phyloP scores from a whole-genome alignment of 164 flowering plant species.

The Stephania cephalantha region DNA sequence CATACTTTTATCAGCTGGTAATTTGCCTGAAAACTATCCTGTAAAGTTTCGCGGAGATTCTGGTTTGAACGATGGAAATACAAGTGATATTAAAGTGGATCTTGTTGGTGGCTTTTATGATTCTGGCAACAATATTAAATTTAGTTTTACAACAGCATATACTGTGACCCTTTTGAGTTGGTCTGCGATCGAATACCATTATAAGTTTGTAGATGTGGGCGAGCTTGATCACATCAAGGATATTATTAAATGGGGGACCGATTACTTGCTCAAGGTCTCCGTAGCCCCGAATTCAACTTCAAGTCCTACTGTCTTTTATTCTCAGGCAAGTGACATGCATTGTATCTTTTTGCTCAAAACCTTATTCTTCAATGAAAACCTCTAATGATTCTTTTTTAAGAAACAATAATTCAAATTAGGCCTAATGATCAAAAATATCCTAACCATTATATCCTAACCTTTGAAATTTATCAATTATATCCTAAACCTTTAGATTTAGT shows the following conservation, averaged over 20 bases:
- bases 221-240: conserved; percentile 57
- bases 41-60: conserved; percentile 49
- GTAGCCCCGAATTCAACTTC: conserved; percentile 25
- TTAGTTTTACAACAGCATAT: conserved; percentile 54
- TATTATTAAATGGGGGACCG: conserved; percentile 69
- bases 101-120: conserved; percentile 74
- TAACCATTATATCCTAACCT: too few species aligned
- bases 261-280: conserved; percentile 57
- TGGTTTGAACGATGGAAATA: conserved; percentile 49
- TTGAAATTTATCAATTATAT: too few species aligned
- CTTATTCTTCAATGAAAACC: background rate
- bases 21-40: conserved; percentile 29
- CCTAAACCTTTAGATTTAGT: too few species aligned
- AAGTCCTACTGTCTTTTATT: conserved; percentile 25
- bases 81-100: conserved; percentile 16
- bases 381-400: too few species aligned
- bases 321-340: conserved; percentile 37
- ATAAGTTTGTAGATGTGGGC: conserved; percentile 39
- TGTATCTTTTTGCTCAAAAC: too few species aligned
- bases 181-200: conserved; percentile 62
- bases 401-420: too few species aligned
- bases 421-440: too few species aligned
- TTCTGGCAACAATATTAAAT: conserved; percentile 62
- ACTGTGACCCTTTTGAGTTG: conserved; percentile 65
- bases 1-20: conserved; percentile 40